These are phyloP conservation scores for Ajuga reptans DNA, from an alignment of 305 asterid species.

Conservation along the genomic window DNA sequence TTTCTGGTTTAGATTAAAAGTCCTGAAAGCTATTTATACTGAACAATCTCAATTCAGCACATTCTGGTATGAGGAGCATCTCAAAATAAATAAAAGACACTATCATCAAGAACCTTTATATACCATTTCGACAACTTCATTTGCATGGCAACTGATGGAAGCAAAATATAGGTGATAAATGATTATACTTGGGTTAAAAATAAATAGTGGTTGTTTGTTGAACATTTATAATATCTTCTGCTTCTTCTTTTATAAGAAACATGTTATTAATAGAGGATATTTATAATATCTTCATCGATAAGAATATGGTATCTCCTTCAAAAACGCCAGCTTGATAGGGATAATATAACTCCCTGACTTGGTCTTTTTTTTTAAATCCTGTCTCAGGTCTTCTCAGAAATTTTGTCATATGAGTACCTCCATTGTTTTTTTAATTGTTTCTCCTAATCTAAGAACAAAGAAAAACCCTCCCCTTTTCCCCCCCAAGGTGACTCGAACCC, in stretches of 20 bases:
- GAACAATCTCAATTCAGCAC: neutral
- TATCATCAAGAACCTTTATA: neutral
- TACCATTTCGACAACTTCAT: neutral
- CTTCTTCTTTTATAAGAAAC: no score
- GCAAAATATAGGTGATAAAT: neutral
- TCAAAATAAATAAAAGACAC: neutral
- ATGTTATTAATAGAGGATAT: neutral
- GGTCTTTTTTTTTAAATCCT: neutral
- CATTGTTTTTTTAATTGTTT: neutral
- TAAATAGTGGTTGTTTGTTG: neutral
- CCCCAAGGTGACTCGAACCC: no score
- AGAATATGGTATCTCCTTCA: conserved; percentile 8
- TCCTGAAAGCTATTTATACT: neutral
- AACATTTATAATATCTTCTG: neutral
- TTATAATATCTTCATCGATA: conserved; percentile 1
- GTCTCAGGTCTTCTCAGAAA: neutral
- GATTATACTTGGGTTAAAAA: neutral
- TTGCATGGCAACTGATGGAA: conserved; percentile 4
- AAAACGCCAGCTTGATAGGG: conserved; percentile 4
- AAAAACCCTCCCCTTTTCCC: no score
- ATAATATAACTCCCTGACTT: conserved; percentile 2
- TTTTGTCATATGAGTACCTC: neutral
- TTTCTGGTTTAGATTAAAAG: conserved; percentile 5
- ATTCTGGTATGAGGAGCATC: conserved; percentile 6
- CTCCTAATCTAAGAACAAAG: no score